Conservation (phyloP, 352 stramenopile species). For the Phytopythium kandeliae region DNA sequence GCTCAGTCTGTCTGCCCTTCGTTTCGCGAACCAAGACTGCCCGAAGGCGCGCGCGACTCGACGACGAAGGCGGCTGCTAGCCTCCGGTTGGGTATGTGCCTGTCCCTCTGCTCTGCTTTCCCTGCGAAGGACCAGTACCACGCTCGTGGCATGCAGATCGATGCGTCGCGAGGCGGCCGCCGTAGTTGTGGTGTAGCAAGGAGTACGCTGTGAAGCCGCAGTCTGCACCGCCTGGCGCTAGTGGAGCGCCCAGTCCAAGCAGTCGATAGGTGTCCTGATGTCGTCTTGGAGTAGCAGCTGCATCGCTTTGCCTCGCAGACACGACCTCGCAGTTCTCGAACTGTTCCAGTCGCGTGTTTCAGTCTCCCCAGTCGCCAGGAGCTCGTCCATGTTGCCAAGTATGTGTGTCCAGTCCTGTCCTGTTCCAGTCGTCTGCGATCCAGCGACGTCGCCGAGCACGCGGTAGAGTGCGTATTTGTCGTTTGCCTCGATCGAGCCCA, state of each 20-base stretch:
- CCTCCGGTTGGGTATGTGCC: not conserved
- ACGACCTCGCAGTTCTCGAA: not conserved
- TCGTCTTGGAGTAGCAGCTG: not conserved
- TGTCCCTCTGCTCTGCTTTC: not conserved
- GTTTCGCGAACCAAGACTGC: no score
- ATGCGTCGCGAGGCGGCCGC: not conserved
- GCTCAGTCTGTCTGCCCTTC: no score
- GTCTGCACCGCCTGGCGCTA: not conserved
- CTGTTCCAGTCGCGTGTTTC: not conserved
- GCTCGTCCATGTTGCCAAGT: no score
- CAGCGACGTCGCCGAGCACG: not conserved
- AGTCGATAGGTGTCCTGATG: not conserved
- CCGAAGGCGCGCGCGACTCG: no score
- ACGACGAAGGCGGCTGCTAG: not conserved
- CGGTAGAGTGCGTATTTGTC: not conserved
- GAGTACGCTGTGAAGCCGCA: not conserved
- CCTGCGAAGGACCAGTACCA: not conserved
- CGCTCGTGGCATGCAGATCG: slow-evolving; percentile 4
- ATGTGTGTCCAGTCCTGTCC: not conserved
- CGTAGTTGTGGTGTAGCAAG: not conserved
- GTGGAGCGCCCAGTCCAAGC: no score
- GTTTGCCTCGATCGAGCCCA: not conserved
- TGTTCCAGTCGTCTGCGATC: not conserved
- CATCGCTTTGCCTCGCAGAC: not conserved
- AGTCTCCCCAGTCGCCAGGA: not conserved